A percentile compares a stretch with the other conserved stretches of the same genome.
These are phyloP conservation scores for Cyclotella atomus DNA, from an alignment of 108 stramenopile species.

Conservation along the genomic window DNA sequence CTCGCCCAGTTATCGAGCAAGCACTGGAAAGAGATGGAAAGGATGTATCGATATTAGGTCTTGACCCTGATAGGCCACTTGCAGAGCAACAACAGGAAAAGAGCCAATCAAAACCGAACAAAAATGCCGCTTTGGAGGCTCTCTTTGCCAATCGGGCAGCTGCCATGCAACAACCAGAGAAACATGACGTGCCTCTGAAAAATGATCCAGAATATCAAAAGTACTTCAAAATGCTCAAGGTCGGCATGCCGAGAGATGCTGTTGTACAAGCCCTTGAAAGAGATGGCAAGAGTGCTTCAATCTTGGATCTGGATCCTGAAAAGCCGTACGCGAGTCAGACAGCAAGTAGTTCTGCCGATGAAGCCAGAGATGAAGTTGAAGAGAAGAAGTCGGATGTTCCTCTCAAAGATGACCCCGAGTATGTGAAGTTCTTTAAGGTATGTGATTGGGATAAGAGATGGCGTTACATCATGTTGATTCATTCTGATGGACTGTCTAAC, in stretches of 20 bases:
- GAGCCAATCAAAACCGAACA: conserved; percentile 16
- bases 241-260: conserved; percentile 50
- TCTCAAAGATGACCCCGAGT: conserved; percentile 46
- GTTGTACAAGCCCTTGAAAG: conserved; percentile 65
- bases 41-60: conserved; percentile 61
- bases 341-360: neutral
- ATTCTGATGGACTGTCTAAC: neutral
- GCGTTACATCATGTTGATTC: neutral
- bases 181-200: conserved; percentile 54
- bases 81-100: conserved; percentile 22
- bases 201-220: conserved; percentile 77
- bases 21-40: conserved; percentile 72
- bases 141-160: conserved; percentile 26
- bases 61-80: conserved; percentile 54
- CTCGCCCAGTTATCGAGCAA: conserved; percentile 66
- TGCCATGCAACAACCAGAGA: conserved; percentile 15
- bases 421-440: conserved; percentile 39
- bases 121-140: conserved; percentile 26
- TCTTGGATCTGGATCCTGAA: conserved; percentile 71
- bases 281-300: conserved; percentile 65
- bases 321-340: conserved; percentile 58
- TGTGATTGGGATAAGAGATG: no score
- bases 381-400: conserved; percentile 33
- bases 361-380: conserved; percentile 10
- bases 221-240: conserved; percentile 59